Evolutionary conservation across 441 rosid genomes (phyloP), one percentile per base, ranked within the genome.

Genomic region (Erodium texanum): DNA sequence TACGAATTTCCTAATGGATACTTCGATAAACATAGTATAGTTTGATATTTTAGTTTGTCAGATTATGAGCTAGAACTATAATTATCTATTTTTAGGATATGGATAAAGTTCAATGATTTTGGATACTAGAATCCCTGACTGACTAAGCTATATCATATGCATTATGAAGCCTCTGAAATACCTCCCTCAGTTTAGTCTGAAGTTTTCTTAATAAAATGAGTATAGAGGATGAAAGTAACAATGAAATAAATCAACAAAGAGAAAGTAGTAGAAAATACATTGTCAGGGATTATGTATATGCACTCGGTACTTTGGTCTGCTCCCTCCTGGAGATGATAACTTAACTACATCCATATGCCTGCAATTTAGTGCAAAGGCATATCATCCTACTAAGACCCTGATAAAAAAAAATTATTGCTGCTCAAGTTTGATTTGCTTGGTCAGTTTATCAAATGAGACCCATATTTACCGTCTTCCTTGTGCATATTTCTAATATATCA

Each of bases 401-500:
- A 59, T 38, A 66, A 67, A 50, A 63, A 65, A 63, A 65, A 73
- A 69, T 61, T 74, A 11, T 69, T 66, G 29, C 63, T 62, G 56
- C 65, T 73, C 38, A 67, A 67, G 69, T 71, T 71, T 34, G n/a
- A 59, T 66, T 66, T 73, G 32, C 68, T 68, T 72, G 74, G 71
- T 72, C 70, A 65, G 72, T 69, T 72, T 70, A 68, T 79, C 27
- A 69, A 71, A 64, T 72, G 76, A 69, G 76, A 81, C 68, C 77
- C 77, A 62, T 76, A 71, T 79, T 82, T 82, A 87, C 85, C 64
- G 79, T 86, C 79, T 79, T 86, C 80, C 82, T 86, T 86, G 79
- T 68, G 81, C 85, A 81, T 89, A 86, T 92, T 87, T 84, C 87
- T 85, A 87, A 90, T 87, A 65, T 83, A 82, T 93, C 83, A 75